Base-by-base conservation (phyloP, 2,329 filamentous ascomycete species). In the Colletotrichum magnum region DNA sequence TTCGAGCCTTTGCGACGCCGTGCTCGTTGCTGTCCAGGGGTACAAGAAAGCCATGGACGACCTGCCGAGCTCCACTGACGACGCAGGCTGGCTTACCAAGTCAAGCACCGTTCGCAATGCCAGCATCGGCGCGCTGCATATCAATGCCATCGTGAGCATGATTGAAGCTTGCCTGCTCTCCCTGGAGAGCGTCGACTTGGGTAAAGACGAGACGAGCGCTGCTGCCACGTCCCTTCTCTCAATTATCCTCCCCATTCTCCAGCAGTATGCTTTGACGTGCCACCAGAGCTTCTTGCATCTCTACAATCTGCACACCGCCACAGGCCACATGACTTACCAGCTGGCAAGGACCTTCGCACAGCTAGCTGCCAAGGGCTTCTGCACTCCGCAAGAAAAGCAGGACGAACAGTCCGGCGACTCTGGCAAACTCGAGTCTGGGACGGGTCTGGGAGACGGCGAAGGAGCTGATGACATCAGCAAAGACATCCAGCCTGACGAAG, bases 391-490 rank as follows among this genome's bases (percentile, higher is more conserved):
- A 24, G 95, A 98, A 75, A 92, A 94, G 74, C 90, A 90, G 1
- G 89, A 93, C 48, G 89, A 91, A 57, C 89, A 91, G 65, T 86
- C 90, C 58, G 89, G 89, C 21, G 88, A 93, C 68, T 87, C 89
- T 26, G 93, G 95, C 13, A 93, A 97, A 74, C 85, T 98, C 36
- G 95, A 99, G 80, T 90, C 90, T 45, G 97, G 97, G 16, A 98
- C 95, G 12, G 97, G 96, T 41, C 89, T 99, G 26, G 97, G 96
- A 21, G 96, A 98, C 53, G 97, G 96, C 12, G 93, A 98, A 79
- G 97, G 95, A 18, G 95, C 93, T 5, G 95, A 99, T 77, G 95
- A 99, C 79, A 98, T 99, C 72, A 98, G 95, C 81, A 98, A 99
- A 78, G 96, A 99, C 76, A 92, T 99, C 54, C 90, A 93, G 72